These are phyloP conservation scores for Chytriomyces confervae DNA, from an alignment of 192 early-diverging fungal species.

Conservation along the genomic window DNA sequence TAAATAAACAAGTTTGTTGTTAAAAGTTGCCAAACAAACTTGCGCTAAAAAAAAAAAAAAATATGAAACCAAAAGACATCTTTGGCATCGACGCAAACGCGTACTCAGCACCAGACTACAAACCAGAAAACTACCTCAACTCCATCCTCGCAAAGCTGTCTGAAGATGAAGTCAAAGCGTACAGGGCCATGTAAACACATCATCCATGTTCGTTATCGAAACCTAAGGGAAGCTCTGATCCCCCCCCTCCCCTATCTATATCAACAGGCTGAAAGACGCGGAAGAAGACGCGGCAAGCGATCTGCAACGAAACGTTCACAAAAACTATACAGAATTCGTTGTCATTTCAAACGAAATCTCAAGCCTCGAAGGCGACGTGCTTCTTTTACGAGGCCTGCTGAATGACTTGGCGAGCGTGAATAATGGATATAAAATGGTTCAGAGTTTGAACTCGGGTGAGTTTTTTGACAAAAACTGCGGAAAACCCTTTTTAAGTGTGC, in stretches of 20 bases:
- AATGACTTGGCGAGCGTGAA: conserved; percentile 71
- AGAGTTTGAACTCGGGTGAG: conserved; percentile 5
- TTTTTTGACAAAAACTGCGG: background rate
- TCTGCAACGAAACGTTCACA: conserved; percentile 82
- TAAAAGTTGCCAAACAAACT: too few species aligned
- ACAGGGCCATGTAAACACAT: conserved; percentile 19
- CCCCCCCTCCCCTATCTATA: conserved; percentile 15
- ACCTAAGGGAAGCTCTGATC: too few species aligned
- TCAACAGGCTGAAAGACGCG: conserved; percentile 60
- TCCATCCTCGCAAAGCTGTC: conserved; percentile 11
- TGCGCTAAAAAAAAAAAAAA: too few species aligned
- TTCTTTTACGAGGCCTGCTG: conserved; percentile 68
- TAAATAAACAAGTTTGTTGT: too few species aligned
- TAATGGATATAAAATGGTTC: conserved; percentile 13
- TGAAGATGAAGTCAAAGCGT: conserved; percentile 7
- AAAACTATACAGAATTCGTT: conserved; percentile 86
- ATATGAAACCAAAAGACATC: too few species aligned
- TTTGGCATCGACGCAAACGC: conserved; percentile 6
- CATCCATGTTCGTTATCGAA: too few species aligned
- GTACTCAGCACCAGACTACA: background rate
- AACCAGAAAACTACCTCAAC: conserved; percentile 6
- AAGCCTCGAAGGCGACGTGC: conserved; percentile 78
- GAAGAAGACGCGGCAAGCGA: conserved; percentile 71
- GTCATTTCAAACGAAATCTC: conserved; percentile 85
- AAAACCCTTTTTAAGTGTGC: too few species aligned